Percentiles rank a stretch among this genome's conserved stretches.
phyloP scores from a whole-genome alignment of 495 filamentous ascomycete genomes.

The Bryoglossum gracile region DNA sequence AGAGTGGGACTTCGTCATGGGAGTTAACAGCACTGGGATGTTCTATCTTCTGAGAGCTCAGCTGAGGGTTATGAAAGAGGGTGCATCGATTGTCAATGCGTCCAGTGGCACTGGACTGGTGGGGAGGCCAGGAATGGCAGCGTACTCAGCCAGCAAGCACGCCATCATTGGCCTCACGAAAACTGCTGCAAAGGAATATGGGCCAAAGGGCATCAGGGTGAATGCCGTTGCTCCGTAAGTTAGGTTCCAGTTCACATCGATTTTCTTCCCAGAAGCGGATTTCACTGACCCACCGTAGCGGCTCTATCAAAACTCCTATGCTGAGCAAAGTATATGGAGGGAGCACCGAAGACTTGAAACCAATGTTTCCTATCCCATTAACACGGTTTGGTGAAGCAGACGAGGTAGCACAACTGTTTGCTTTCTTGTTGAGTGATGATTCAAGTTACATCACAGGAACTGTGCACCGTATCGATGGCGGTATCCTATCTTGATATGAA shows the following conservation, averaged over 20 bases:
- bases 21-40: conserved; percentile 45
- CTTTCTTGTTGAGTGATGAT: conserved; percentile 42
- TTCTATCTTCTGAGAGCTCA: conserved; percentile 50
- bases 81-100: conserved; percentile 25
- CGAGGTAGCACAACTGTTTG: conserved; percentile 44
- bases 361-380: conserved; percentile 33
- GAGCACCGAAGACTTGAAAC: not conserved
- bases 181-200: conserved; percentile 46
- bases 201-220: conserved; percentile 40
- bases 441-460: conserved; percentile 43
- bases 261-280: not conserved
- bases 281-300: conserved; percentile 8
- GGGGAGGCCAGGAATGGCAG: conserved; percentile 23
- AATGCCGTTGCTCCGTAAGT: conserved; percentile 42
- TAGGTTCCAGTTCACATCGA: not conserved
- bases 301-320: conserved; percentile 24
- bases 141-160: conserved; percentile 46
- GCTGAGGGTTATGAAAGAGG: conserved; percentile 35
- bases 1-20: conserved; percentile 44
- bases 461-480: conserved; percentile 41
- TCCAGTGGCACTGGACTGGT: not conserved
- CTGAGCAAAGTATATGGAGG: not conserved
- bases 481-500: too few species aligned
- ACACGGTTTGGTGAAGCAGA: conserved; percentile 38
- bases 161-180: conserved; percentile 47